These are phyloP conservation scores for Vitis riparia DNA, from an alignment of 164 flowering plant species.

Conservation along the genomic window DNA sequence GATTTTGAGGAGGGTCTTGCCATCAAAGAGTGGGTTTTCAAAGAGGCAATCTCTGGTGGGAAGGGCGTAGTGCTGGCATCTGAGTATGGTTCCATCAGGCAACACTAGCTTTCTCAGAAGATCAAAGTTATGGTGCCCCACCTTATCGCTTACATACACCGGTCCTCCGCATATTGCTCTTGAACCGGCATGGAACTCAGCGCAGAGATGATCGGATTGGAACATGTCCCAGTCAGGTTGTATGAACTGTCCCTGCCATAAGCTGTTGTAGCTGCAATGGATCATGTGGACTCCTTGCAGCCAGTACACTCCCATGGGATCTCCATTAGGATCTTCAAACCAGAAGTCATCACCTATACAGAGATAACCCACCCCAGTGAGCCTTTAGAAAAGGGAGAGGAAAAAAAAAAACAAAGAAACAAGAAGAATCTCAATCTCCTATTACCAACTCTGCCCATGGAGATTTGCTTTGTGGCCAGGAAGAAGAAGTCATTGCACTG, in stretches of 20 bases:
- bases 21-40: constrained; percentile 74
- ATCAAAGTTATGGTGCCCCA: constrained; percentile 73
- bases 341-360: constrained; percentile 88
- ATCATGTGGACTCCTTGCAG: constrained; percentile 91
- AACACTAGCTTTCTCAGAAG: constrained; percentile 67
- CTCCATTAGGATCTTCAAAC: constrained; percentile 93
- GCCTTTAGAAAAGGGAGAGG: background rate
- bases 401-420: background rate
- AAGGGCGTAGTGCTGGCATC: constrained; percentile 70
- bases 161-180: constrained; percentile 92
- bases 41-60: constrained; percentile 88
- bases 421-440: no score
- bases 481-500: constrained; percentile 16
- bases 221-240: constrained; percentile 99
- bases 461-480: constrained; percentile 9
- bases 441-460: constrained; percentile 13
- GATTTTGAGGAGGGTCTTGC: constrained; percentile 67
- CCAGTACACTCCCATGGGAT: constrained; percentile 90
- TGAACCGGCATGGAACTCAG: constrained; percentile 81
- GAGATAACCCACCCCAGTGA: no score
- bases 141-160: constrained; percentile 73
- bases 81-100: constrained; percentile 86
- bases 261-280: constrained; percentile 87
- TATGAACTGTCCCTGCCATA: constrained; percentile 94
- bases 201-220: constrained; percentile 77